phyloP scores from a whole-genome alignment of 1,284 basidiomycete species.

The Ceratobasidium sp. region DNA sequence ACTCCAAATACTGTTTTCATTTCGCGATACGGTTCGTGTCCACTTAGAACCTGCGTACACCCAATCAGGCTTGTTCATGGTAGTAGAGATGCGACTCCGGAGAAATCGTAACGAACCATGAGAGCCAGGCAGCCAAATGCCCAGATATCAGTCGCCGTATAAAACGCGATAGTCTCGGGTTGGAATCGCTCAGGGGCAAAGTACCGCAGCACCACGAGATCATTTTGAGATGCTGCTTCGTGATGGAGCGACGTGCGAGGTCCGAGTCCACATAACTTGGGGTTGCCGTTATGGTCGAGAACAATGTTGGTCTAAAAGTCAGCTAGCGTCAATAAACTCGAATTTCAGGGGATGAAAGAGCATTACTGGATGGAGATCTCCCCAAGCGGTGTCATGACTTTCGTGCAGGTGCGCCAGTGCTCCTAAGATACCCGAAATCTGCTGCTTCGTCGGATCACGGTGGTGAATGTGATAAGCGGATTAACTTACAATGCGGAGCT shows the following conservation, averaged over 20 bases:
- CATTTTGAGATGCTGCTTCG: conserved; percentile 13
- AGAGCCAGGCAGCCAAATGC: conserved; percentile 25
- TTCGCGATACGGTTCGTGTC: conserved; percentile 11
- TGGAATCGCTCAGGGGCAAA: conserved; percentile 18
- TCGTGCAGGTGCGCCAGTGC: conserved; percentile 16
- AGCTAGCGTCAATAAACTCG: background rate
- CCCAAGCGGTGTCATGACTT: conserved; percentile 10
- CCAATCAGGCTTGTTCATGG: background rate
- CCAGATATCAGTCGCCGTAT: conserved; percentile 14
- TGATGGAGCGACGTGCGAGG: conserved; percentile 19
- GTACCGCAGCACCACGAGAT: background rate
- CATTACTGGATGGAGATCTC: conserved; percentile 5
- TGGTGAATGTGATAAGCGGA: background rate
- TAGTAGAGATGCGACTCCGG: background rate
- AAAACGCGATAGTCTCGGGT: background rate
- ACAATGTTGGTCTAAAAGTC: conserved; percentile 7
- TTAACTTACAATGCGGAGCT: background rate
- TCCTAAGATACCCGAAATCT: conserved; percentile 8
- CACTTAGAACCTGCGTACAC: background rate
- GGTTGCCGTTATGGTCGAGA: conserved; percentile 13
- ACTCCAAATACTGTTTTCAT: conserved; percentile 10
- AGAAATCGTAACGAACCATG: background rate
- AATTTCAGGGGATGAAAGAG: too few relatives aligned
- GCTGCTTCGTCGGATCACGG: background rate
- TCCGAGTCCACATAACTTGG: conserved; percentile 12